These are phyloP conservation scores for Coemansia sp. DNA, from an alignment of 192 early-diverging fungal genomes.

Conservation along the genomic window DNA sequence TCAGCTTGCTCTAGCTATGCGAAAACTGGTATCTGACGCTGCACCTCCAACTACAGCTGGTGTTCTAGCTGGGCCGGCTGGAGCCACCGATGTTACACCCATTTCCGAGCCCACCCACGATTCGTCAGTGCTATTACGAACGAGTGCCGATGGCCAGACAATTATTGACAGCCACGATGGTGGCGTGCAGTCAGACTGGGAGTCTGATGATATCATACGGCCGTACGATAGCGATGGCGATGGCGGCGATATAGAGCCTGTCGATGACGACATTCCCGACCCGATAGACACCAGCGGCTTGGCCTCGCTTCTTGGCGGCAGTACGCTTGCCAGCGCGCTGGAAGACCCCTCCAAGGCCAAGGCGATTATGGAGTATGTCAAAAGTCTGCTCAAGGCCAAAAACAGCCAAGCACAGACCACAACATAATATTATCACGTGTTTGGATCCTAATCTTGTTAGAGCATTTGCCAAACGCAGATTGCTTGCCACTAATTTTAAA, in stretches of 20 bases:
- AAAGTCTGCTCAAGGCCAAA: slow-evolving; percentile 39
- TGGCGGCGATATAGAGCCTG: background rate
- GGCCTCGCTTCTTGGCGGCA: slow-evolving; percentile 39
- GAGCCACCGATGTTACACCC: background rate
- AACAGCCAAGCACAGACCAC: slow-evolving; percentile 17
- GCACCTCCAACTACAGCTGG: background rate
- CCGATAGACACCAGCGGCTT: slow-evolving; percentile 52
- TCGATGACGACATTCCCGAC: slow-evolving; percentile 33
- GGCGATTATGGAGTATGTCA: slow-evolving; percentile 54
- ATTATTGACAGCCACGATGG: background rate
- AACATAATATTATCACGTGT: slow-evolving; percentile 14
- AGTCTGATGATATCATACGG: slow-evolving; percentile 12
- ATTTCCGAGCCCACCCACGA: background rate
- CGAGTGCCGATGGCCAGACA: slow-evolving; percentile 4
- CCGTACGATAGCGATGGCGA: background rate
- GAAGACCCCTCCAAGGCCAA: slow-evolving; percentile 48
- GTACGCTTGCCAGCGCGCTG: slow-evolving; percentile 50
- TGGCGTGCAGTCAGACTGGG: slow-evolving; percentile 7
- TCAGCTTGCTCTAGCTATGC: slow-evolving; percentile 24
- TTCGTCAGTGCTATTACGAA: slow-evolving; percentile 18
- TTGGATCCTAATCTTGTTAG: background rate
- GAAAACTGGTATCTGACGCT: slow-evolving; percentile 13
- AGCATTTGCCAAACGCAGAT: background rate
- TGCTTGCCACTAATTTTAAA: slow-evolving; percentile 4
- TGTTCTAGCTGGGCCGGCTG: background rate